Percentiles rank a stretch among this genome's conserved stretches.
phyloP scores from a whole-genome alignment of 768 basidiomycete genomes.

The Psilocybe cyanescens region DNA sequence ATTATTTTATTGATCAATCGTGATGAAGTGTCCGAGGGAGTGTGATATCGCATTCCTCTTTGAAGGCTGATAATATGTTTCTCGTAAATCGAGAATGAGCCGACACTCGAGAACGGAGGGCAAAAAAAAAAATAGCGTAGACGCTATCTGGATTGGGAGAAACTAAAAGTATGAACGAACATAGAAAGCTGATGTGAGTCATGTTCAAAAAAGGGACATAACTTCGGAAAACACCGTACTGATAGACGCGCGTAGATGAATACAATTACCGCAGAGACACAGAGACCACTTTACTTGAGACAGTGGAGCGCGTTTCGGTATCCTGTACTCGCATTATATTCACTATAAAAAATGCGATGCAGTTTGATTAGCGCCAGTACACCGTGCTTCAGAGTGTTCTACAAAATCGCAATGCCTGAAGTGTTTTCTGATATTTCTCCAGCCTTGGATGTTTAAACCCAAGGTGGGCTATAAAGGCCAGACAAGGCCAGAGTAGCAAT shows the following conservation, averaged over 20 bases:
- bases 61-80: conserved; percentile 10
- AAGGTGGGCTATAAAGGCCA: no score
- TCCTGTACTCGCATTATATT: no score
- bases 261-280: not conserved
- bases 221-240: not conserved
- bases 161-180: not conserved
- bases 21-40: not conserved
- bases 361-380: no score
- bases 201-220: not conserved
- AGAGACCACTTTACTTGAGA: not conserved
- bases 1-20: not conserved
- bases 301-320: no score
- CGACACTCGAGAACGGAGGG: conserved; percentile 10
- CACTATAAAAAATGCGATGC: no score
- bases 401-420: no score
- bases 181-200: not conserved
- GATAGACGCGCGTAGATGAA: conserved; percentile 1
- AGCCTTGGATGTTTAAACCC: no score
- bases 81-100: conserved; percentile 11
- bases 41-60: conserved; percentile 4
- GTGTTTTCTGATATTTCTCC: no score
- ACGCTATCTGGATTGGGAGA: conserved; percentile 2
- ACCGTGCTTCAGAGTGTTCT: no score
- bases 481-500: no score
- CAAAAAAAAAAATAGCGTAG: conserved; percentile 1